These are phyloP conservation scores for Monoraphidium neglectum DNA, from an alignment of 139 green algal species.

Conservation along the genomic window DNA sequence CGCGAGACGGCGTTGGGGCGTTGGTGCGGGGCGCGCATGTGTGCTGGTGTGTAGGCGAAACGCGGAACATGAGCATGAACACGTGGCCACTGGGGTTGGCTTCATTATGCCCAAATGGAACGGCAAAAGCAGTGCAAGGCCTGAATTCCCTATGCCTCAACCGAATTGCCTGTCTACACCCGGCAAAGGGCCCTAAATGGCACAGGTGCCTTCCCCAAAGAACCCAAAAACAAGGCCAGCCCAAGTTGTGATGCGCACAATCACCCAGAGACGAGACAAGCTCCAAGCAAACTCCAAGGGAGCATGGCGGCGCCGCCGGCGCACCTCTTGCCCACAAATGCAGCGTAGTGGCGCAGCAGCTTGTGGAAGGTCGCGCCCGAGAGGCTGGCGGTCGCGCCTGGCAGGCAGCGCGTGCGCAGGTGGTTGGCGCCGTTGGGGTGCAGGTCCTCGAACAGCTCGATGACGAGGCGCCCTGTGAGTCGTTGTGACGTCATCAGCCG, in stretches of 20 bases:
- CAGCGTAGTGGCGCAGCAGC: conserved; percentile 56
- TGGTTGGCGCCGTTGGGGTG: conserved; percentile 52
- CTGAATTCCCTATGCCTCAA: no score
- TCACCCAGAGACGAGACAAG: neutral
- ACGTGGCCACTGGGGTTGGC: neutral
- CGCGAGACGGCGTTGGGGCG: neutral
- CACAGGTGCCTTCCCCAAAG: no score
- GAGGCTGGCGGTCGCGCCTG: conserved; percentile 50
- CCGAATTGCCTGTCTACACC: no score
- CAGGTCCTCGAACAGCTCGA: conserved; percentile 76
- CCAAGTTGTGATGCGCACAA: no score
- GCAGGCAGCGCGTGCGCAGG: conserved; percentile 62
- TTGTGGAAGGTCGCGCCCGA: conserved; percentile 54
- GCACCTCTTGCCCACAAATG: conserved; percentile 58
- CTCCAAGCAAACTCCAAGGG: neutral
- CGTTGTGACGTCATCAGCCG: neutral
- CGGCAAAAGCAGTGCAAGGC: neutral
- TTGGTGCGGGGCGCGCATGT: no score
- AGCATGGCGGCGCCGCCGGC: neutral
- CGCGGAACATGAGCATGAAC: neutral
- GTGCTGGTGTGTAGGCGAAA: neutral
- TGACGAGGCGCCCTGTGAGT: conserved; percentile 59
- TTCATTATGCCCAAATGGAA: neutral
- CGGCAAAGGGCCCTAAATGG: no score
- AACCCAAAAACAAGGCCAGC: no score